Evolutionary conservation across 305 asterid species (phyloP), one percentile per base, ranked within the genome.

Genomic region (Fraxinus dipetala): DNA sequence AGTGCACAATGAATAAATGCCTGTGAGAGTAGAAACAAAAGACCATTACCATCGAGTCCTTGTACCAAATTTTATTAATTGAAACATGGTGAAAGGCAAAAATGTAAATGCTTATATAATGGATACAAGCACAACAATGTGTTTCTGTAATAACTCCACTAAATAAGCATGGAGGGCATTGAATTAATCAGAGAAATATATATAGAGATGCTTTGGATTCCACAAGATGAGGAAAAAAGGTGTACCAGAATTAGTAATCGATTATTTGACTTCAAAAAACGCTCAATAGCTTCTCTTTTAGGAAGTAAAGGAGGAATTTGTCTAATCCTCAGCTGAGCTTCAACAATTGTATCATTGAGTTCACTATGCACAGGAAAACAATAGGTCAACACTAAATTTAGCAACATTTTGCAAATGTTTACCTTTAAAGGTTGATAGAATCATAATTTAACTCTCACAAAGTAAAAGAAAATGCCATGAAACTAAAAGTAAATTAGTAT

Each of bases 321-420:
- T 56, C 95, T 89, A 77, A 86, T 91, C 90, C 98, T 89, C 78
- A 92, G 88, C 87, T 93, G 98, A 77, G 98, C 97, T 86, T 95
- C 98, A 79, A 95, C 95, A 77, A 95, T 85, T 6, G 98, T 90
- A 83, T 95, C 98, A 54, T 95, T 93, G 84, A 95, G 98, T 87
- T 95, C 98, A 85, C 98, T 95, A 83, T 83, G 85, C 35, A 78
- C 75, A 80, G 45, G 72, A 9, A 77, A 79, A 75, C 16, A 70
- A 30, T 80, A 59, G 45, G 78, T 69, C 83, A 51, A 86, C 84
- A 45, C 13, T 38, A 78, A 65, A 73, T 69, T 56, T 31, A 78
- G 79, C 80, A 54, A 14, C 67, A 63, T 63, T 22, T 63, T 6
- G 51, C 5, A 2, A 63, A 73, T 56, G 51, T 75, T 77, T 13